Conservation (phyloP, 768 basidiomycete species). For the Leucogyrophana mollusca region DNA sequence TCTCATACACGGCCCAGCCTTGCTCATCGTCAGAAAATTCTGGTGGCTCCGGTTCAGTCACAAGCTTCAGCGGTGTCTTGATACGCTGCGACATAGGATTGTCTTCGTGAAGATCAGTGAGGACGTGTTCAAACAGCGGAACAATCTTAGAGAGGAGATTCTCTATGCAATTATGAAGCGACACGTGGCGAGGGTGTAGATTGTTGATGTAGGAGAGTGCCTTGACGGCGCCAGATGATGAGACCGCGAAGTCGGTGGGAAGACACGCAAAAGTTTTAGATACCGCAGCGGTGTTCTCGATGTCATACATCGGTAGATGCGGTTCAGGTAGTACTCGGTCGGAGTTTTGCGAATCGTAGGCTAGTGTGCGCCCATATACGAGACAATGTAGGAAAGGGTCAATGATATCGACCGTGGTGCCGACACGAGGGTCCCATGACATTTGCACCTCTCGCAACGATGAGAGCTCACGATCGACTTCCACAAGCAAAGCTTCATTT, state of each 20-base stretch:
- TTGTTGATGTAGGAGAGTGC: conserved; percentile 57
- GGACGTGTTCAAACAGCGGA: conserved; percentile 50
- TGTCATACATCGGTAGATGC: conserved; percentile 17
- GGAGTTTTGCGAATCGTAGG: conserved; percentile 22
- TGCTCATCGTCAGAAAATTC: conserved; percentile 50
- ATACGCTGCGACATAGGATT: conserved; percentile 46
- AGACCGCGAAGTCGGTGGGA: conserved; percentile 43
- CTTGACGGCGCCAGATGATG: conserved; percentile 24
- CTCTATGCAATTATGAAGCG: conserved; percentile 33
- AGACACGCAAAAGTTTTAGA: conserved; percentile 40
- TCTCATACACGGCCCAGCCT: conserved; percentile 43
- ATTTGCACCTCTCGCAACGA: conserved; percentile 13
- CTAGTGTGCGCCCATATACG: conserved; percentile 40
- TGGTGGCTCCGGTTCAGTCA: conserved; percentile 50
- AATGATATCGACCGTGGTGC: conserved; percentile 29
- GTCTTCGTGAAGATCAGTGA: conserved; percentile 51
- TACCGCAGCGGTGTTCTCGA: conserved; percentile 37
- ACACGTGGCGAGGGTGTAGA: conserved; percentile 34
- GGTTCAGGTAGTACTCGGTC: conserved; percentile 22
- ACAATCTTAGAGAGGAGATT: conserved; percentile 34
- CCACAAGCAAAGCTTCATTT: conserved; percentile 4
- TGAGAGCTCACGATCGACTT: conserved; percentile 23
- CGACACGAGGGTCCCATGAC: conserved; percentile 12
- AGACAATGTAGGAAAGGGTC: conserved; percentile 41
- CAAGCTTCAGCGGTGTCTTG: conserved; percentile 39